Percentiles rank a stretch among this genome's conserved stretches.
These are phyloP conservation scores for Chaetoceros tenuissimus DNA, from an alignment of 108 stramenopile species.

Conservation along the genomic window DNA sequence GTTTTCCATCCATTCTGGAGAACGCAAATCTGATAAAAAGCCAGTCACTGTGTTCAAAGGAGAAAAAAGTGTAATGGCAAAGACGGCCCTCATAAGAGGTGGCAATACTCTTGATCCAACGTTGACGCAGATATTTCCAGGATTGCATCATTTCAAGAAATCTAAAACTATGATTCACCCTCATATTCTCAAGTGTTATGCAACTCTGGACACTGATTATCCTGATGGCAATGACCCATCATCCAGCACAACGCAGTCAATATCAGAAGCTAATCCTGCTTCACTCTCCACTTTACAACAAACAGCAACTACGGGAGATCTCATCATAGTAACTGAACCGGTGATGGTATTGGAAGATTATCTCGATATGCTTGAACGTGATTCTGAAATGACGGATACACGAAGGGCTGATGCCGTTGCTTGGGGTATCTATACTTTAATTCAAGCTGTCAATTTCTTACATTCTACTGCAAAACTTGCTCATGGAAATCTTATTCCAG, in stretches of 20 bases:
- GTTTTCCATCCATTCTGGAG: slow-evolving; percentile 69
- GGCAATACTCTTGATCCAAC: slow-evolving; percentile 15
- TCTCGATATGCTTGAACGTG: slow-evolving; percentile 27
- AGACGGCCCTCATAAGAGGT: slow-evolving; percentile 21
- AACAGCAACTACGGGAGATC: slow-evolving; percentile 46
- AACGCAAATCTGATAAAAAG: slow-evolving; percentile 36
- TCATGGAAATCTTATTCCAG: slow-evolving; percentile 62
- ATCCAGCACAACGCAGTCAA: neutral
- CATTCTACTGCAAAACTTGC: slow-evolving; percentile 71
- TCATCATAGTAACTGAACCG: slow-evolving; percentile 74
- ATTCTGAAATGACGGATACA: slow-evolving; percentile 2
- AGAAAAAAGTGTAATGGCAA: slow-evolving; percentile 49
- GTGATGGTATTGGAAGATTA: slow-evolving; percentile 56
- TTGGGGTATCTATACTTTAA: slow-evolving; percentile 73
- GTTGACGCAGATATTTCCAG: slow-evolving; percentile 54
- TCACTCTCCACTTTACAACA: slow-evolving; percentile 16
- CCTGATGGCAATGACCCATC: slow-evolving; percentile 27
- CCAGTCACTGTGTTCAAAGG: slow-evolving; percentile 68
- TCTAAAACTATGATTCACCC: slow-evolving; percentile 71
- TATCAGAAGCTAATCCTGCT: slow-evolving; percentile 1
- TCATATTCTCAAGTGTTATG: slow-evolving; percentile 58
- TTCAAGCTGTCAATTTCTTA: slow-evolving; percentile 62
- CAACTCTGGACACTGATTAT: slow-evolving; percentile 78
- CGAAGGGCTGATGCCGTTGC: slow-evolving; percentile 47
- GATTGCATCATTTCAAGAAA: slow-evolving; percentile 71